Evolutionary conservation across 73 alveolate genomes (phyloP).

Genomic region (Symbiodinium natans): DNA sequence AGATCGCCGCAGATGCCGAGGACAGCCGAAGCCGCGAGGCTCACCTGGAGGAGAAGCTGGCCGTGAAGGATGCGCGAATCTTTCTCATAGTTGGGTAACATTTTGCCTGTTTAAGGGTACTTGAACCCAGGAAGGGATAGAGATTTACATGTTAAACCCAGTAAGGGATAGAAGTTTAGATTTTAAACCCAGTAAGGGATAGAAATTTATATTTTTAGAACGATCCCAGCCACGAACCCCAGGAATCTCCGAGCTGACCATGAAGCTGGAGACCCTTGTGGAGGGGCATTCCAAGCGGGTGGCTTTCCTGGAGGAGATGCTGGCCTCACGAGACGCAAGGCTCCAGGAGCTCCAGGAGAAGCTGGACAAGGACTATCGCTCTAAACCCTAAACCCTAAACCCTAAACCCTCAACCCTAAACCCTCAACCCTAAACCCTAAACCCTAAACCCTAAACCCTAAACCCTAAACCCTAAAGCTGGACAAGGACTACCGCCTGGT

Average conservation of each 20-base stretch:
- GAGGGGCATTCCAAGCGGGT: slow-evolving; percentile 53
- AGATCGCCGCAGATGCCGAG: neutral
- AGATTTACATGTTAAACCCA: no score
- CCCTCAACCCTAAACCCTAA: no score
- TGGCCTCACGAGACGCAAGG: slow-evolving; percentile 42
- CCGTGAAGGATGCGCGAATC: neutral
- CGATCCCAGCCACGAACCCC: no score
- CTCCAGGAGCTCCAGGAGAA: slow-evolving; percentile 52
- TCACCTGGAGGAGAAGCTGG: neutral
- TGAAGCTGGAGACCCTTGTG: neutral
- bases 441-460: no score
- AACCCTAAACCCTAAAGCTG: no score
- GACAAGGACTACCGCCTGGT: slow-evolving; percentile 48
- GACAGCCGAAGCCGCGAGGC: neutral
- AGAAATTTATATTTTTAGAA: no score
- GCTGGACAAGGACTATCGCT: slow-evolving; percentile 91
- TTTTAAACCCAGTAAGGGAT: no score
- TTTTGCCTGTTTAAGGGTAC: no score
- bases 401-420: neutral
- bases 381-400: no score
- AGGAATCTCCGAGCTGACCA: neutral
- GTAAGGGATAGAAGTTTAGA: no score
- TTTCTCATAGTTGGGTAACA: no score
- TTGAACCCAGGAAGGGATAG: no score
- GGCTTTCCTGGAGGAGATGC: slow-evolving; percentile 36